phyloP scores from a whole-genome alignment of 177 flowering plant genomes.

The Vitis hybrid region DNA sequence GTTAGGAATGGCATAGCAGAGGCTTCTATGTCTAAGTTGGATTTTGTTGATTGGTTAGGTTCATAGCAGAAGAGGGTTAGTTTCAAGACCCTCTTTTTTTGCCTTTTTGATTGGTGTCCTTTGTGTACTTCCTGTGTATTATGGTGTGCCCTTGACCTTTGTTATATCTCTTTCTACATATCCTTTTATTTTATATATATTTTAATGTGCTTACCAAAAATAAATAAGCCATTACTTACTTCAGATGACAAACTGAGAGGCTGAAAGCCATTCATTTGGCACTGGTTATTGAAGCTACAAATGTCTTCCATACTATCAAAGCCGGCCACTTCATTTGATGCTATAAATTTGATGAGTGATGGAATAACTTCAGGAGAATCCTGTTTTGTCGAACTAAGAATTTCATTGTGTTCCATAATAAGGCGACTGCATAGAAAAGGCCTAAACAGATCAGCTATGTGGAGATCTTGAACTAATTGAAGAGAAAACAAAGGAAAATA shows the following conservation, averaged over 20 bases:
- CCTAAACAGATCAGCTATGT: neutral
- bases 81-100: too few species aligned
- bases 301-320: conserved; percentile 35
- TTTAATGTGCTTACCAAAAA: too few species aligned
- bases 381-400: conserved; percentile 16
- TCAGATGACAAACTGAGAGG: conserved; percentile 4
- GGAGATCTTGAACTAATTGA: neutral
- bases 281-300: conserved; percentile 3
- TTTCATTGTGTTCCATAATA: conserved; percentile 29
- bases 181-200: too few species aligned
- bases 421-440: neutral
- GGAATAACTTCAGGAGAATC: conserved; percentile 35
- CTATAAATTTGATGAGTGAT: conserved; percentile 32
- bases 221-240: conserved; percentile 19
- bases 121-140: too few species aligned
- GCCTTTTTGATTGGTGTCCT: too few species aligned
- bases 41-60: too few species aligned
- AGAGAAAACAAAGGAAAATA: neutral
- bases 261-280: conserved; percentile 8
- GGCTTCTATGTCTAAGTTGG: too few species aligned
- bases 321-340: conserved; percentile 36
- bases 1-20: too few species aligned
- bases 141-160: too few species aligned
- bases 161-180: too few species aligned
- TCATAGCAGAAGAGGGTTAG: too few species aligned